Evolutionary conservation across 1,139 yeast species (phyloP).

Genomic region (Meyerozyma elateridarum): DNA sequence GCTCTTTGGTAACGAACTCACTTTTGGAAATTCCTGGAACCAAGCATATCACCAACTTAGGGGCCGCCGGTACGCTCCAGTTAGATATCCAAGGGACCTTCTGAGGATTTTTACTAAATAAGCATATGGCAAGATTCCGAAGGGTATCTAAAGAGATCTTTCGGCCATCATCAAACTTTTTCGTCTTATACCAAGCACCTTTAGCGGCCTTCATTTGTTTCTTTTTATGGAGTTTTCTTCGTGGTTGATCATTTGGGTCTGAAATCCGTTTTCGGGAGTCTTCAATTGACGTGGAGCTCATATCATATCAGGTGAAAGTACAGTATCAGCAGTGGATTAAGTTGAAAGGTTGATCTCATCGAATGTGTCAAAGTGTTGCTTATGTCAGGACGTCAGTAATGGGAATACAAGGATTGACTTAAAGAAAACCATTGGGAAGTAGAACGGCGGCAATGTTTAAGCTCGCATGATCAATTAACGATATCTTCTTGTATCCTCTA

Average conservation of each 20-base stretch:
- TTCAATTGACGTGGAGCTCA: too few relatives aligned
- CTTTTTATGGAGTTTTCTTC: background rate
- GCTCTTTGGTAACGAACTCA: too few relatives aligned
- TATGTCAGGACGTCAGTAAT: too few relatives aligned
- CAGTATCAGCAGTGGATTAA: too few relatives aligned
- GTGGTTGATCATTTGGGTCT: constrained; percentile 46
- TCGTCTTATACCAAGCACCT: background rate
- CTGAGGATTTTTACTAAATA: background rate
- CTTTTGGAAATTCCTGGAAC: constrained; percentile 63
- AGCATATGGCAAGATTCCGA: background rate
- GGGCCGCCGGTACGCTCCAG: background rate
- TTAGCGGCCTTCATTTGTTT: background rate
- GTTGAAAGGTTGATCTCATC: too few relatives aligned
- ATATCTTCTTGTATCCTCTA: too few relatives aligned
- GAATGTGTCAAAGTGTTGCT: too few relatives aligned
- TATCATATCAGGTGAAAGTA: too few relatives aligned
- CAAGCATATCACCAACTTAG: constrained; percentile 54
- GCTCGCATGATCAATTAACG: too few relatives aligned
- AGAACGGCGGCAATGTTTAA: too few relatives aligned
- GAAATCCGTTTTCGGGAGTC: constrained; percentile 63
- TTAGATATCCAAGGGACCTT: background rate
- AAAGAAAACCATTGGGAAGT: too few relatives aligned
- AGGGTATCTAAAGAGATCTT: background rate
- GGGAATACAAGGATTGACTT: too few relatives aligned
- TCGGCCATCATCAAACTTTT: background rate